Base-by-base conservation (phyloP, 1,284 basidiomycete genomes). In the Ustilago tritici region DNA sequence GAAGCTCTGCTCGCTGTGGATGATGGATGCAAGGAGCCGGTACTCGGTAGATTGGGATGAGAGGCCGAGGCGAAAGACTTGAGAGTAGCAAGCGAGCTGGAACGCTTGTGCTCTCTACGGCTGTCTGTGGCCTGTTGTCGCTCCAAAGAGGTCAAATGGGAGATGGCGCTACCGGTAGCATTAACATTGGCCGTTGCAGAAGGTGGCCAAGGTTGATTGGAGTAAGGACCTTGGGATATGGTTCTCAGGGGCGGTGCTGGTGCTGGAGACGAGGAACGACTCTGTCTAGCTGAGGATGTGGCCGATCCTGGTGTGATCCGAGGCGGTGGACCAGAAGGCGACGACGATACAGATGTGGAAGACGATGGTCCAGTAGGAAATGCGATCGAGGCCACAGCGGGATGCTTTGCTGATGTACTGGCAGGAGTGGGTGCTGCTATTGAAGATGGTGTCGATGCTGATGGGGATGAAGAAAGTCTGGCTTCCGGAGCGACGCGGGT, bases 31-130 rank as follows among this genome's bases (percentile, higher is more conserved):
- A 57, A 19, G 17, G 52, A 47, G 11, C 19, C 19, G 32, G 38
- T 35, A 31, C 15, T 40, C 28, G 56, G 47, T 10, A 70, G 55
- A 3, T 59, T 62, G 32, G 60, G 63, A 17, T 58, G 64, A 31
- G 61, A 64, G 3, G 46, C 53, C 19, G 70, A 67, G n/a, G 70
- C 61, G 9, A 67, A 55, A 12, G 65, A 40, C 55, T 68, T 68
- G 61, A 68, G 49, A n/a, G 70, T 68, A 11, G 70, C 70, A 11
- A 73, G 58, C 14, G 70, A 73, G 65, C 61, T 68, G n/a, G 70
- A 73, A 9, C 71, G 57, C 38, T 71, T 62, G 43, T 71, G 69
- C 12, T 61, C 58, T 47, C 54, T 56, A 35, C 68, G 74, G 14
- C 55, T 69, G 49, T 71, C 64, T 4, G 65, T 63, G 50, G 65